Percentiles rank a stretch among this genome's conserved stretches.
Conservation (phyloP, 768 basidiomycete genomes). For the Kwoniella bestiolae region DNA sequence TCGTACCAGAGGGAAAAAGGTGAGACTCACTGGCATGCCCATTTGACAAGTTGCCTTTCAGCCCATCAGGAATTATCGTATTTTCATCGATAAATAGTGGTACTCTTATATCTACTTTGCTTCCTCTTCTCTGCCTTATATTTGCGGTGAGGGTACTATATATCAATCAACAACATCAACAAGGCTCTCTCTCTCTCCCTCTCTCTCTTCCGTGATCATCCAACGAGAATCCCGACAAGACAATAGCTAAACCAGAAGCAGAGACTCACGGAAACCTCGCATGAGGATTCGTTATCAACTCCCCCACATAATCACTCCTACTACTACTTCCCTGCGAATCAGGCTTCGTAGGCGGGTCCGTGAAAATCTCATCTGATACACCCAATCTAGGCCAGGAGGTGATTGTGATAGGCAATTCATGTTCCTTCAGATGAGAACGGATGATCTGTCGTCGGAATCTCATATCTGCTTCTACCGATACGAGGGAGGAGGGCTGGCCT, state of each 20-base stretch:
- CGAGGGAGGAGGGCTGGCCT: slow-evolving; percentile 78
- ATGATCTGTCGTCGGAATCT: slow-evolving; percentile 85
- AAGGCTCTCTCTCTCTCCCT: no score
- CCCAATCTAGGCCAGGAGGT: slow-evolving; percentile 96
- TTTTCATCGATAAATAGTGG: slow-evolving; percentile 86
- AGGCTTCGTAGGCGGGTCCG: slow-evolving; percentile 84
- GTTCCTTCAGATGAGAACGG: slow-evolving; percentile 75
- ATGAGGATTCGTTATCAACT: slow-evolving; percentile 96
- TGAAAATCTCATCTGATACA: slow-evolving; percentile 75
- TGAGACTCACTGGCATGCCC: slow-evolving; percentile 80
- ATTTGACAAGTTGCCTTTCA: slow-evolving; percentile 61
- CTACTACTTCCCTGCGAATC: slow-evolving; percentile 72
- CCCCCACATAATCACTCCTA: slow-evolving; percentile 90
- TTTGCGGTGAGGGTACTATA: slow-evolving; percentile 93
- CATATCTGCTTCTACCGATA: slow-evolving; percentile 94
- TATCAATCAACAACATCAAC: no score
- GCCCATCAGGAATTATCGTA: slow-evolving; percentile 60
- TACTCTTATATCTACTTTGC: slow-evolving; percentile 93
- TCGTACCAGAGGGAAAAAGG: neutral
- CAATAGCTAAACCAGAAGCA: neutral
- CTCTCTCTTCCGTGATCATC: no score
- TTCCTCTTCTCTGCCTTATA: slow-evolving; percentile 84
- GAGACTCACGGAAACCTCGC: slow-evolving; percentile 90
- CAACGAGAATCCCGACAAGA: neutral
- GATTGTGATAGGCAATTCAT: slow-evolving; percentile 88